Conservation (phyloP, 202 grass and related monocot species). For the Hordeum pubiflorum region DNA sequence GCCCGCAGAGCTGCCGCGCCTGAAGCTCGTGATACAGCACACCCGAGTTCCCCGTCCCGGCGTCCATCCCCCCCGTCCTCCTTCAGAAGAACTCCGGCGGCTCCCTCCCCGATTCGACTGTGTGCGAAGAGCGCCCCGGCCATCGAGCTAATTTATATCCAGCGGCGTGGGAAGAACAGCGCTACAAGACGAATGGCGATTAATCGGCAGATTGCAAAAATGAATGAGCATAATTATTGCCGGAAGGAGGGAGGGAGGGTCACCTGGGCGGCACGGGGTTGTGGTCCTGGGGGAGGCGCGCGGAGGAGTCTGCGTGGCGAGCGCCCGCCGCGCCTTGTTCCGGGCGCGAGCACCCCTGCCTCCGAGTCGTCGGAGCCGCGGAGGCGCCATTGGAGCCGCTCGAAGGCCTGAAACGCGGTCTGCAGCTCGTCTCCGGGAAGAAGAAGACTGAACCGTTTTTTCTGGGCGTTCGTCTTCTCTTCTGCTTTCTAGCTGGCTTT, state of each 20-base stretch:
- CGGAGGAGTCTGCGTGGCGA: not conserved
- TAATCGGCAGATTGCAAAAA: too few species aligned
- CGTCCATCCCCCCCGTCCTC: constrained; percentile 28
- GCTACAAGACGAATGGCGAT: not conserved
- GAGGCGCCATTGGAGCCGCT: not conserved
- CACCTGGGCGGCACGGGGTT: too few species aligned
- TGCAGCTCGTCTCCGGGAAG: not conserved
- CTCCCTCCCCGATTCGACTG: not conserved
- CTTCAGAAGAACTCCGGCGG: not conserved
- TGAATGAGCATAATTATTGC: too few species aligned
- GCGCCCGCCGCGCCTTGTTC: not conserved
- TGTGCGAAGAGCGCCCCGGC: not conserved
- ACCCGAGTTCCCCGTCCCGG: constrained; percentile 48
- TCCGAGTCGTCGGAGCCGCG: not conserved
- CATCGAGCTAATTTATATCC: not conserved
- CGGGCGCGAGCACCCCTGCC: not conserved
- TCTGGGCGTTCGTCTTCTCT: not conserved
- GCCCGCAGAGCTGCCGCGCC: constrained; percentile 80
- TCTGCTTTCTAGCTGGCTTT: not conserved
- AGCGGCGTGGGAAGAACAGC: too few species aligned
- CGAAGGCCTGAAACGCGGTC: not conserved
- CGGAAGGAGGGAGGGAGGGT: too few species aligned
- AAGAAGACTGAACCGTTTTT: not conserved
- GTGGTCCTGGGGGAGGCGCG: not conserved
- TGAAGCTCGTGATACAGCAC: constrained; percentile 93